A percentile compares a stretch with the other conserved stretches of the same genome.
Conservation (phyloP, 192 early-diverging fungal genomes). For the Jimgerdemannia flammicorona region DNA sequence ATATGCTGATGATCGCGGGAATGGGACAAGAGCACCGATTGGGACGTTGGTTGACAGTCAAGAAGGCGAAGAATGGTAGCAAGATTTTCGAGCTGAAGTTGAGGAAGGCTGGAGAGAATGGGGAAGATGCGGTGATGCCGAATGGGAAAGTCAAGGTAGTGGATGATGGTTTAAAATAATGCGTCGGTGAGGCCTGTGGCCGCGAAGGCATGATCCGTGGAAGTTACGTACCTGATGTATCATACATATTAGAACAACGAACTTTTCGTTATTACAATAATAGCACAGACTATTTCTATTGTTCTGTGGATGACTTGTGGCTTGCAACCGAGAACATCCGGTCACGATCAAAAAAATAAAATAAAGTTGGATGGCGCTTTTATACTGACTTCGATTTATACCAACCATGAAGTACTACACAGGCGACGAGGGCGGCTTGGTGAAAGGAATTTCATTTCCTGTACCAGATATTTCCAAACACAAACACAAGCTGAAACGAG, state of each 20-base stretch:
- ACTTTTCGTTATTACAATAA: neutral
- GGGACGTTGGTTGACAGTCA: conserved; percentile 86
- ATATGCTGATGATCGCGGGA: conserved; percentile 59
- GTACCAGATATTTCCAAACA: conserved; percentile 7
- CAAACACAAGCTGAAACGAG: conserved; percentile 8
- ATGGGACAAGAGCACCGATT: conserved; percentile 87
- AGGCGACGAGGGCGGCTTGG: conserved; percentile 34
- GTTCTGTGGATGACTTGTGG: no score
- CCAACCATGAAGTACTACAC: conserved; percentile 17
- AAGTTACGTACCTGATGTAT: neutral
- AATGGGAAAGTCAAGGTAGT: neutral
- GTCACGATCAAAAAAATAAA: no score
- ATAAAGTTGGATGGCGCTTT: no score
- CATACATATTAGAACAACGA: neutral
- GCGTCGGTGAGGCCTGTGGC: neutral
- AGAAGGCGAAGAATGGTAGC: conserved; percentile 72
- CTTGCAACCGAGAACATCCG: no score
- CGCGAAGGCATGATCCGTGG: neutral
- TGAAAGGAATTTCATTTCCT: conserved; percentile 29
- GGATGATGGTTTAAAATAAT: neutral
- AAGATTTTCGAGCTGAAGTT: conserved; percentile 59
- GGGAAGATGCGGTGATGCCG: neutral
- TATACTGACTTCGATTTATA: no score
- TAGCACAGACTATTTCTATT: no score
- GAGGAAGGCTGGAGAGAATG: conserved; percentile 13